These are phyloP conservation scores for Wickerhamiella allomyrinae DNA, from an alignment of 805 yeast species.

Conservation along the genomic window DNA sequence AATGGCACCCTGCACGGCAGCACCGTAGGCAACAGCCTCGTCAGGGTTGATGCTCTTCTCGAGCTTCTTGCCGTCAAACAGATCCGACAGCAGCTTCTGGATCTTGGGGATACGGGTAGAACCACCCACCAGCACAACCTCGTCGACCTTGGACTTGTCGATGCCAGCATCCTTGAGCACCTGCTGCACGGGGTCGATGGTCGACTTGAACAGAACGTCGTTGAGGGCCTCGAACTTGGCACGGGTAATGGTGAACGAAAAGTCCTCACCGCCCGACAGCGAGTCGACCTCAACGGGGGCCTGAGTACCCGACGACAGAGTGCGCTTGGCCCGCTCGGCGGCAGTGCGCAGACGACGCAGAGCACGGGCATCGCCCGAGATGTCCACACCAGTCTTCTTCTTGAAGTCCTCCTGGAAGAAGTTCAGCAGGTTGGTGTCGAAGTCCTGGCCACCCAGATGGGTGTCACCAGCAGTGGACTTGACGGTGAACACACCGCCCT, in stretches of 20 bases:
- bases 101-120: conserved; percentile 98
- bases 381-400: conserved; percentile 88
- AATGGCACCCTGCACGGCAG: conserved; percentile 99
- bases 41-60: conserved; percentile 97
- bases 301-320: conserved; percentile 90
- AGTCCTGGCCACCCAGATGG: conserved; percentile 99
- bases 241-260: conserved; percentile 86
- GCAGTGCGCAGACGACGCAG: conserved; percentile 97
- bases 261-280: conserved; percentile 88
- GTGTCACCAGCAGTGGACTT: conserved; percentile 99
- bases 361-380: conserved; percentile 85
- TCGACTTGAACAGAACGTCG: conserved; percentile 84
- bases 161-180: conserved; percentile 86
- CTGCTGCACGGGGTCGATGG: conserved; percentile 88
- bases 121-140: conserved; percentile 96
- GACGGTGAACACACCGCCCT: conserved; percentile 93
- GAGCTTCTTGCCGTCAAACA: conserved; percentile 92
- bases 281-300: conserved; percentile 96
- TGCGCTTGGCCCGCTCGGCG: conserved; percentile 98
- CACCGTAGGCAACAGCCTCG: conserved; percentile 99
- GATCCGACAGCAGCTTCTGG: conserved; percentile 85
- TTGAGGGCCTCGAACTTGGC: conserved; percentile 95
- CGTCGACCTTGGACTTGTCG: conserved; percentile 73
- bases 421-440: conserved; percentile 89
- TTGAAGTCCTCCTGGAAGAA: conserved; percentile 88